Percentiles rank a stretch among this genome's conserved stretches.
Evolutionary conservation across 1,139 yeast species (phyloP).

Genomic region (Lodderomyces parapsilosis): DNA sequence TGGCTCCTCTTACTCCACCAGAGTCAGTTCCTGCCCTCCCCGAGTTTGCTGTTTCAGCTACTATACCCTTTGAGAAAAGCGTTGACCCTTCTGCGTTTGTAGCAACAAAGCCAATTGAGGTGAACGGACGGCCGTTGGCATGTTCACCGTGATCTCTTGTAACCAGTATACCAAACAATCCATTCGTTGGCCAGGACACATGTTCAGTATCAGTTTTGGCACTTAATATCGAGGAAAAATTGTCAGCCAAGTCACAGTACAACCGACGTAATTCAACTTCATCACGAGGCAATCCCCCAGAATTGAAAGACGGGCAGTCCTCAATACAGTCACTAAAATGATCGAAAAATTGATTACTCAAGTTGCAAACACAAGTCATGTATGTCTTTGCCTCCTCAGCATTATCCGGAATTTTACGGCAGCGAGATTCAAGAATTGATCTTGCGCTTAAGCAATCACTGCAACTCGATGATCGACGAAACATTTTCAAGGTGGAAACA

Average conservation of each 20-base stretch:
- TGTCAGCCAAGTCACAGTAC: constrained; percentile 8
- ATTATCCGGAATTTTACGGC: constrained; percentile 7
- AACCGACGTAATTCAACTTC: constrained; percentile 3
- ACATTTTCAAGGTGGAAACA: not conserved
- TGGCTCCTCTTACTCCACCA: not conserved
- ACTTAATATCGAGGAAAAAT: not conserved
- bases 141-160: not conserved
- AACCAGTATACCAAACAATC: not conserved
- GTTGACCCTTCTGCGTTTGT: not conserved
- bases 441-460: not conserved
- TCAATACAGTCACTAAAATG: constrained; percentile 6
- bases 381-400: not conserved
- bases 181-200: not conserved
- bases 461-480: not conserved
- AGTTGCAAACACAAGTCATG: constrained; percentile 8
- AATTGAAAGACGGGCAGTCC: constrained; percentile 4
- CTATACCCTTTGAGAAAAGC: not conserved
- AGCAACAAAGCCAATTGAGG: not conserved
- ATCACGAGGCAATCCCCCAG: not conserved
- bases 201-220: not conserved
- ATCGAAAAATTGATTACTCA: constrained; percentile 6
- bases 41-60: not conserved
- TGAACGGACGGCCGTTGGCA: not conserved
- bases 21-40: not conserved
- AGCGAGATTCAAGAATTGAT: not conserved